Evolutionary conservation across 306 rosid genomes (phyloP).

Genomic region (Hippophae tibetana): DNA sequence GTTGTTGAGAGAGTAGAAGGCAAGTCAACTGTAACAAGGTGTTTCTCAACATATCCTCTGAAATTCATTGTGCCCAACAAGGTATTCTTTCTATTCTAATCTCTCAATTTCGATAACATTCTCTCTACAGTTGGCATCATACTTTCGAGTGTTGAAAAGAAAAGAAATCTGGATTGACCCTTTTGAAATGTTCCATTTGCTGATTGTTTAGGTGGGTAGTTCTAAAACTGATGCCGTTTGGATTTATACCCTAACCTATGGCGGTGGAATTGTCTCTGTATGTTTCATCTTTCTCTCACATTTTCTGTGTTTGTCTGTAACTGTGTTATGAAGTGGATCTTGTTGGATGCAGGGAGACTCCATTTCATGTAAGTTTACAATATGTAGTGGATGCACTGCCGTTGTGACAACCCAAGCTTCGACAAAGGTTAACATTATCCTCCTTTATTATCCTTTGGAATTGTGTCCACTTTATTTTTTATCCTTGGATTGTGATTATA

Average conservation of each 20-base stretch:
- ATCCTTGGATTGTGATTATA: neutral
- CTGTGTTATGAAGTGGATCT: neutral
- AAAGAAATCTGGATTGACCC: conserved; percentile 12
- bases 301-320: neutral
- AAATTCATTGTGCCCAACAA: conserved; percentile 75
- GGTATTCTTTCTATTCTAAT: conserved; percentile 22
- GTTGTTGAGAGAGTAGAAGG: conserved; percentile 69
- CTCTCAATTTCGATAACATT: neutral
- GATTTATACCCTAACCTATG: conserved; percentile 76
- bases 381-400: conserved; percentile 54
- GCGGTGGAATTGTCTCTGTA: conserved; percentile 94
- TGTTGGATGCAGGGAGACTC: conserved; percentile 58
- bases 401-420: conserved; percentile 85
- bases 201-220: conserved; percentile 58
- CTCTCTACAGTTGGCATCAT: neutral
- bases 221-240: conserved; percentile 69
- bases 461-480: neutral
- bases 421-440: conserved; percentile 51
- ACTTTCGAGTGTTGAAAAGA: conserved; percentile 3
- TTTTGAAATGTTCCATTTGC: conserved; percentile 2
- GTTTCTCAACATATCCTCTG: conserved; percentile 83
- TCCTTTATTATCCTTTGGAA: conserved; percentile 3
- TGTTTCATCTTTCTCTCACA: conserved; percentile 11
- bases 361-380: conserved; percentile 45
- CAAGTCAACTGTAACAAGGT: conserved; percentile 47